These are phyloP conservation scores for Pelargonium nanum DNA, from an alignment of 345 rosid species.

Conservation along the genomic window DNA sequence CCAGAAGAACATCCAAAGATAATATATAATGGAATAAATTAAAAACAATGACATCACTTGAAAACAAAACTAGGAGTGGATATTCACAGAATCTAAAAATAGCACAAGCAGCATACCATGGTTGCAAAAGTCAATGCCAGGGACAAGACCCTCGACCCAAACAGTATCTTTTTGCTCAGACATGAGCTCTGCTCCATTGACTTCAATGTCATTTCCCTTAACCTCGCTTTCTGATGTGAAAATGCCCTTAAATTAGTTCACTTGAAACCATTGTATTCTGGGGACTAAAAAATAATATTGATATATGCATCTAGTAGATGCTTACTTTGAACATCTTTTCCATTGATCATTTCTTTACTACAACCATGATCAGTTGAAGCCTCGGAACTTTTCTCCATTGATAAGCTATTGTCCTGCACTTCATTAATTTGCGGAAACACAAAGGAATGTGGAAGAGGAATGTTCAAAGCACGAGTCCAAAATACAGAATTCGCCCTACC, in stretches of 20 bases:
- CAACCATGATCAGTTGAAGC: slow-evolving; percentile 13
- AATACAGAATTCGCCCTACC: slow-evolving; percentile 89
- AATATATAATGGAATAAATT: not conserved
- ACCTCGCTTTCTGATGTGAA: slow-evolving; percentile 23
- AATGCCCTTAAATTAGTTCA: slow-evolving; percentile 2
- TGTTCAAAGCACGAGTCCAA: slow-evolving; percentile 92
- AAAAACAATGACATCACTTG: not conserved
- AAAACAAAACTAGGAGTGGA: not conserved
- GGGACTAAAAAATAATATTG: not conserved
- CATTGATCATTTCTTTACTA: slow-evolving; percentile 9
- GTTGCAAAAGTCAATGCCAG: slow-evolving; percentile 95
- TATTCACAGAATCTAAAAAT: not conserved
- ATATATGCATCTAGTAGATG: slow-evolving; percentile 10
- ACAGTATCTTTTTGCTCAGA: slow-evolving; percentile 45
- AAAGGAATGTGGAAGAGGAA: slow-evolving; percentile 78
- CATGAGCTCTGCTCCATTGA: slow-evolving; percentile 22
- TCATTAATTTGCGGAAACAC: slow-evolving; percentile 66
- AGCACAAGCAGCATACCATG: slow-evolving; percentile 48
- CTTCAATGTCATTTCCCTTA: slow-evolving; percentile 15
- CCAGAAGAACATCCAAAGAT: not conserved
- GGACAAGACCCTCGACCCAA: slow-evolving; percentile 98
- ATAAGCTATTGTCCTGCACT: slow-evolving; percentile 13
- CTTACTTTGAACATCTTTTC: slow-evolving; percentile 27
- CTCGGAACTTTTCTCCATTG: slow-evolving; percentile 9
- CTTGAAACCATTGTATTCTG: not conserved